Evolutionary conservation across 176 grass and related monocot genomes (phyloP).

Genomic region (Oryza australiensis): DNA sequence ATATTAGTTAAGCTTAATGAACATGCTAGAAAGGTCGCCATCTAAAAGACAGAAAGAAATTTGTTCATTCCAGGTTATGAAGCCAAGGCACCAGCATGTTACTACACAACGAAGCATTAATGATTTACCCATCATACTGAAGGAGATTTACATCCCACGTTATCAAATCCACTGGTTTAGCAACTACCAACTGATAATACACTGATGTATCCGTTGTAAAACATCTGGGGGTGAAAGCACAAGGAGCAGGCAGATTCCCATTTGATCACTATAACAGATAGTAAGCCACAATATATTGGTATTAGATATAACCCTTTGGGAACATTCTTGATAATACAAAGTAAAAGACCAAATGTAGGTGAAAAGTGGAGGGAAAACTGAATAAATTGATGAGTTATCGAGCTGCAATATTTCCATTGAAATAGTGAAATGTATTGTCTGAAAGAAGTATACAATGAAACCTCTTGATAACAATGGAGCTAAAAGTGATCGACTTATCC

Average conservation of each 20-base stretch:
- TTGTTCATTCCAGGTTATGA: neutral
- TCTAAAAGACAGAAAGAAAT: neutral
- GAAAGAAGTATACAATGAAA: neutral
- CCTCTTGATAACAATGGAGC: neutral
- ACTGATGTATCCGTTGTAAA: neutral
- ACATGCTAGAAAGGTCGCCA: neutral
- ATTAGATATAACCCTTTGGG: neutral
- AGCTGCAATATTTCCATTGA: neutral
- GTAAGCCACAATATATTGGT: neutral
- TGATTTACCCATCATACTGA: neutral
- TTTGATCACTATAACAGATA: neutral
- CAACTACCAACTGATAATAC: neutral
- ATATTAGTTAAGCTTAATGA: neutral
- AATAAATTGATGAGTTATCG: neutral
- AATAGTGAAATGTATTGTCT: conserved; percentile 13
- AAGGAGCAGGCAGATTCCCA: neutral
- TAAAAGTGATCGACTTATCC: neutral
- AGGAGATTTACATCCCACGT: neutral
- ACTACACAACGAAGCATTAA: neutral
- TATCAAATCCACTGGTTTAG: neutral
- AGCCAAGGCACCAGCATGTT: neutral
- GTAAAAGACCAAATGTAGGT: neutral
- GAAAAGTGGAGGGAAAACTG: neutral
- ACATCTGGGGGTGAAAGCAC: neutral
- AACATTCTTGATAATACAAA: neutral